Conservation (phyloP, 148 eudicot genomes). For the Mesembryanthemum crystallinum region DNA sequence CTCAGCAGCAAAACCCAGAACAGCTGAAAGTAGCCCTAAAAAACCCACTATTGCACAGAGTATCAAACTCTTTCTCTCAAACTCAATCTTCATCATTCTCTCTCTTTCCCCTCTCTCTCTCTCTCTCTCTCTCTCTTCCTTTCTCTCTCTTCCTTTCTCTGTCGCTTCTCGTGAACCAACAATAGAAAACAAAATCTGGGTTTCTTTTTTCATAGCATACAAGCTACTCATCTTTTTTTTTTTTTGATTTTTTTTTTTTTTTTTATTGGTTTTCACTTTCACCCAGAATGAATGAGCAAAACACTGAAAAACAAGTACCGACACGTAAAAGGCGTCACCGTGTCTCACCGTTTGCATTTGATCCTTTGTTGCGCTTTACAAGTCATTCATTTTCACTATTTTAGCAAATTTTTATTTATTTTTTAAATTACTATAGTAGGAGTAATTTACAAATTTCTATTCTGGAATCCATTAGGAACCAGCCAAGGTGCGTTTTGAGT, state of each 20-base stretch:
- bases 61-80: slow-evolving; percentile 51
- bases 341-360: no score
- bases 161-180: not conserved
- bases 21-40: slow-evolving; percentile 61
- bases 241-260: not conserved
- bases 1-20: slow-evolving; percentile 69
- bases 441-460: no score
- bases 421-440: no score
- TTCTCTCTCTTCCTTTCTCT: not conserved
- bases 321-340: no score
- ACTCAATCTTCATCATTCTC: slow-evolving; percentile 37
- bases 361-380: no score
- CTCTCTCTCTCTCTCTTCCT: slow-evolving; percentile 5
- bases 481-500: no score
- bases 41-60: slow-evolving; percentile 55
- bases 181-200: not conserved
- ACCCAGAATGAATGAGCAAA: no score
- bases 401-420: no score
- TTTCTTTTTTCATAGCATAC: not conserved
- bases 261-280: no score
- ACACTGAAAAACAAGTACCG: no score
- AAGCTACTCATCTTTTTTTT: not conserved
- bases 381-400: no score
- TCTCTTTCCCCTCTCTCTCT: not conserved
- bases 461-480: no score